Base-by-base conservation (phyloP, 2,329 filamentous ascomycete species). In the Fusarium austroafricanum region DNA sequence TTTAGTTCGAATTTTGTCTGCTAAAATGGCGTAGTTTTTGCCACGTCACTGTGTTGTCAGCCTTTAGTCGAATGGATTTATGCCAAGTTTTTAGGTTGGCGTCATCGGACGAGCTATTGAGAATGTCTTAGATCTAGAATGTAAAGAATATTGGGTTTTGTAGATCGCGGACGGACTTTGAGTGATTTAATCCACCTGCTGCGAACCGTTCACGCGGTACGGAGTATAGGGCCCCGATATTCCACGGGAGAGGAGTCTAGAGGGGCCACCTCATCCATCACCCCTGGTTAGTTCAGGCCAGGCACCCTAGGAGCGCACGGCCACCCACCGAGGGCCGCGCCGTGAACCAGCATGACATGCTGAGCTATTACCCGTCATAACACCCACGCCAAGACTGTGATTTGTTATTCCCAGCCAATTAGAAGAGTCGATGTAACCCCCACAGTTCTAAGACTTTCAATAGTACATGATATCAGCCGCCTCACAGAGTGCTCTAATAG, bases 41-140 rank as follows among this genome's bases (percentile, higher is more conserved):
- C 51, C 54, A 57, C 54, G 38, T 57, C 54, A 57, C 31, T 43
- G 21, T 29, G 11, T 29, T 31, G 23, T 43, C n/a, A 37, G n/a
- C 28, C 11, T 10, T 38, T 40, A 8, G 21, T 18, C 45, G 14
- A 35, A 10, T 21, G 0, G 15, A 21, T 10, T 20, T 29, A 21
- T 33, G 47, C 47, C 38, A 18, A 57, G 54, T 11, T 21, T 6
- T 8, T 26, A 20, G 12, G 5, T 17, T 39, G 11, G 31, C 28
- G n/a, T 38, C n/a, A 31, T n/a, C 12, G 20, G 10, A 17, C n/a
- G 14, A 0, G 6, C n/a, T 31, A 6, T 26, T 21, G 31, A 28
- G n/a, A 40, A 23, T 35, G 53, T 52, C 45, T 52, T 9, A 15
- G 21, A 52, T 42, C n/a, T 35, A 33, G 20, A 6, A 35, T 39